phyloP scores from a whole-genome alignment of 306 rosid species.

The Trifolium pratense region DNA sequence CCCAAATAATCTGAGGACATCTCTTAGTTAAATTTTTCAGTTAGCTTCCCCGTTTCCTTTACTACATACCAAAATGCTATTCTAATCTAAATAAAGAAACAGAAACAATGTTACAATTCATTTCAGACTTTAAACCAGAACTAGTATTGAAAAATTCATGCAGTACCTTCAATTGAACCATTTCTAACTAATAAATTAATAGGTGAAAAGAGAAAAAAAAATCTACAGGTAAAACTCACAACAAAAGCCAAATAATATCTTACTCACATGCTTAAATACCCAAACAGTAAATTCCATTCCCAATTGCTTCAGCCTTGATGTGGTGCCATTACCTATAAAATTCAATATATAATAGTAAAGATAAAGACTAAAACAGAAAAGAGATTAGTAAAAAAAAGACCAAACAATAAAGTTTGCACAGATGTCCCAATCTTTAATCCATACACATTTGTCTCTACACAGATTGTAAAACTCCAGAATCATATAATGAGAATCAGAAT shows the following conservation, averaged over 20 bases:
- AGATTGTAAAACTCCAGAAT: background rate
- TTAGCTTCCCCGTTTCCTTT: no score
- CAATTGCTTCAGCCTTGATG: conserved; percentile 88
- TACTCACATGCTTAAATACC: conserved; percentile 96
- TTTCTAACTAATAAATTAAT: conserved; percentile 6
- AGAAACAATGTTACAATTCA: no score
- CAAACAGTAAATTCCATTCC: conserved; percentile 99
- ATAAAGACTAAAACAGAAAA: conserved; percentile 10
- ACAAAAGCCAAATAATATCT: conserved; percentile 41
- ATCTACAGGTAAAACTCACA: background rate
- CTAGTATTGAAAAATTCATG: conserved; percentile 22
- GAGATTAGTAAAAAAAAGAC: background rate
- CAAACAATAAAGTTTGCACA: conserved; percentile 2
- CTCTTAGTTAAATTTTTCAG: no score
- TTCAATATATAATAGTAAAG: conserved; percentile 38
- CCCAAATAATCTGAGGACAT: no score
- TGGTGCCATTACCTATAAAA: conserved; percentile 75
- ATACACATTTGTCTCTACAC: background rate
- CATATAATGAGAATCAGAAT: background rate
- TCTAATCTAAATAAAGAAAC: no score
- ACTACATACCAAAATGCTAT: no score
- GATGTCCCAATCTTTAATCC: conserved; percentile 37
- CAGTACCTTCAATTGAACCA: conserved; percentile 29
- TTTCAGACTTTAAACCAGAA: background rate
- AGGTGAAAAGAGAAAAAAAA: conserved; percentile 4